Base-by-base conservation (phyloP, 305 asterid species). In the Fraxinus latifolia region DNA sequence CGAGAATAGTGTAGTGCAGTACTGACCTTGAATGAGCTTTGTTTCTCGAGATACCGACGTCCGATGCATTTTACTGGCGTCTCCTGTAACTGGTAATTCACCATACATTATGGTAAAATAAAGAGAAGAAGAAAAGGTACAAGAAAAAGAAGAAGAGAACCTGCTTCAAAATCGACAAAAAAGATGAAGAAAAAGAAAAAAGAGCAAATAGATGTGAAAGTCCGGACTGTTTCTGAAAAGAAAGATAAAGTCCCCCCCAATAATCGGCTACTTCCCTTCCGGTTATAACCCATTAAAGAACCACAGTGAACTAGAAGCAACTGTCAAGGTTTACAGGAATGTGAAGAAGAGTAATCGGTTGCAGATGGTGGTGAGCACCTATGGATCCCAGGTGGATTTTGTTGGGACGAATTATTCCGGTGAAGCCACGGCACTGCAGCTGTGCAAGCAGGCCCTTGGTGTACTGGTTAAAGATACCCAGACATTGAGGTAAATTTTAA, bases 321-420 rank as follows among this genome's bases (percentile, higher is more conserved):
- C 77, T 58, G 88, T 89, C 29, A 91, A 81, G 87, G 82, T 91
- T 14, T 93, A 86, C 80, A 87, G 77, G 89, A 84, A 85, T 71
- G 73, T 2, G 17, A 90, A 84, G 7, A 82, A 76, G n/a, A 87
- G 82, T 23, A 91, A 91, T 36, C 88, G 97, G 77, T 82, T 90
- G 82, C 87, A 91, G 90, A 80, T 95, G 83, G 93, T 88, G 83
- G 96, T 92, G 42, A 89, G 91, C 34, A 90, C 85, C 29, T 76
- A 74, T 77, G 92, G 87, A 11, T 88, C 93, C 74, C 86, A 72
- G 14, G 90, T 93, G 33, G 88, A 88, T 84, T 93, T 91, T 37
- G 97, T 95, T 0, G 98, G 98, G 7, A 93, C 97, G 0, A 92
- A 85, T 83, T 91, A 91, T 81, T 85, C 96, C 42, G 97, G 98